Evolutionary conservation across 495 filamentous ascomycete genomes (phyloP).

Genomic region (Aspergillus campestris): DNA sequence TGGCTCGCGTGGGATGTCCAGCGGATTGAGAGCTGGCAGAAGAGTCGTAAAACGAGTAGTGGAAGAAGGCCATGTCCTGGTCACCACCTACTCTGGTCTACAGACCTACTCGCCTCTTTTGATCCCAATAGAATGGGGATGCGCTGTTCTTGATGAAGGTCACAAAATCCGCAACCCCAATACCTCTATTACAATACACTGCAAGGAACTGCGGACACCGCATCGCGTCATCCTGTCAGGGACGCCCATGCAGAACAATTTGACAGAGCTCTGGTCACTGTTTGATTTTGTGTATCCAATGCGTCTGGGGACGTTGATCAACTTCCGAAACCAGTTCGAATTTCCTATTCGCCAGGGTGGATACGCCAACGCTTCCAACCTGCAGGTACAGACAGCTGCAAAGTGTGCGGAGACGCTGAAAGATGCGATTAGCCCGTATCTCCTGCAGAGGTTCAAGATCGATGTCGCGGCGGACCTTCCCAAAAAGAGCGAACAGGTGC

Average conservation of each 20-base stretch:
- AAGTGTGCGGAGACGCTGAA: slow-evolving; percentile 87
- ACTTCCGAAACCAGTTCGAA: slow-evolving; percentile 84
- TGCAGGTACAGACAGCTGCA: slow-evolving; percentile 84
- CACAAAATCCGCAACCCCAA: slow-evolving; percentile 97
- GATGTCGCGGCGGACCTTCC: slow-evolving; percentile 91
- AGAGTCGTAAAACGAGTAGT: slow-evolving; percentile 75
- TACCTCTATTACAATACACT: slow-evolving; percentile 81
- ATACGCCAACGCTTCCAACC: slow-evolving; percentile 85
- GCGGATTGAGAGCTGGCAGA: slow-evolving; percentile 54
- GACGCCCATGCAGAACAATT: slow-evolving; percentile 96
- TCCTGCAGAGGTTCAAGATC: slow-evolving; percentile 87
- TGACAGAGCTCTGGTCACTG: slow-evolving; percentile 92
- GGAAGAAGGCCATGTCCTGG: slow-evolving; percentile 81
- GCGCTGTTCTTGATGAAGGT: slow-evolving; percentile 91
- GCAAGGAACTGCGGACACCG: slow-evolving; percentile 79
- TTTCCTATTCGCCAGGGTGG: slow-evolving; percentile 85
- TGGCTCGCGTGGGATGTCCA: slow-evolving; percentile 30
- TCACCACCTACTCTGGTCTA: slow-evolving; percentile 90
- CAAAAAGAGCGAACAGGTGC: slow-evolving; percentile 87
- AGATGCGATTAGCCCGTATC: slow-evolving; percentile 82
- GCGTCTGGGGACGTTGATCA: slow-evolving; percentile 83
- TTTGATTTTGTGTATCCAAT: slow-evolving; percentile 97
- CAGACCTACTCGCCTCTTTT: slow-evolving; percentile 76
- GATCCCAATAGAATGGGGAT: slow-evolving; percentile 78
- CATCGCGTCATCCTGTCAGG: slow-evolving; percentile 91